These are phyloP conservation scores for Notholithocarpus densiflorus DNA, from an alignment of 306 rosid species.

Conservation along the genomic window DNA sequence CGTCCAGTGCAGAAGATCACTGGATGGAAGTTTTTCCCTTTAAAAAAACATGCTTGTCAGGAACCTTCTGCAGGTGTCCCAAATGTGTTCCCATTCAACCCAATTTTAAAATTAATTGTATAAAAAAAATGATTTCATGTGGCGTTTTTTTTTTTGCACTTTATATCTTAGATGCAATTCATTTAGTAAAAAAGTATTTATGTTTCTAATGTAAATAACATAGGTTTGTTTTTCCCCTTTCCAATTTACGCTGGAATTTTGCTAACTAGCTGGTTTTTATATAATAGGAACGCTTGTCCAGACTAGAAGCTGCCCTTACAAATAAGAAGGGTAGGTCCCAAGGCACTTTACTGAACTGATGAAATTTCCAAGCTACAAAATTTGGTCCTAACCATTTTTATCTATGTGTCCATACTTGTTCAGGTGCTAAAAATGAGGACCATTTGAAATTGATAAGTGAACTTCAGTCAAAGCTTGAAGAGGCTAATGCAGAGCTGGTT, in stretches of 20 bases:
- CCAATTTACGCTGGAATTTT: neutral
- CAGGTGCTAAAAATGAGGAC: conserved; percentile 50
- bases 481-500: conserved; percentile 40
- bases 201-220: neutral
- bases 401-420: conserved; percentile 6
- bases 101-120: too few species aligned
- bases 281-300: conserved; percentile 61
- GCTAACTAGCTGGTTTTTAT: conserved; percentile 20
- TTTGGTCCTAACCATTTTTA: conserved; percentile 14
- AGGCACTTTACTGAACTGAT: conserved; percentile 1
- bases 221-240: neutral
- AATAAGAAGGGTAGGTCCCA: conserved; percentile 48
- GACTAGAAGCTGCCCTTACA: conserved; percentile 66
- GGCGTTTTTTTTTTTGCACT: too few species aligned
- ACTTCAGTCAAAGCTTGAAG: conserved; percentile 58
- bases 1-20: too few species aligned
- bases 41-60: too few species aligned
- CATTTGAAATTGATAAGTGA: conserved; percentile 33
- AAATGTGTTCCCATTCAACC: too few species aligned
- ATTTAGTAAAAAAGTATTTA: neutral
- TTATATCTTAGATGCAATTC: neutral
- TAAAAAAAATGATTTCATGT: too few species aligned
- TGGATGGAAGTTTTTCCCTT: too few species aligned
- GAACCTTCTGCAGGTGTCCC: too few species aligned
- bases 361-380: neutral